Conservation (phyloP, 805 yeast genomes). For the Candida rishiriensis region DNA sequence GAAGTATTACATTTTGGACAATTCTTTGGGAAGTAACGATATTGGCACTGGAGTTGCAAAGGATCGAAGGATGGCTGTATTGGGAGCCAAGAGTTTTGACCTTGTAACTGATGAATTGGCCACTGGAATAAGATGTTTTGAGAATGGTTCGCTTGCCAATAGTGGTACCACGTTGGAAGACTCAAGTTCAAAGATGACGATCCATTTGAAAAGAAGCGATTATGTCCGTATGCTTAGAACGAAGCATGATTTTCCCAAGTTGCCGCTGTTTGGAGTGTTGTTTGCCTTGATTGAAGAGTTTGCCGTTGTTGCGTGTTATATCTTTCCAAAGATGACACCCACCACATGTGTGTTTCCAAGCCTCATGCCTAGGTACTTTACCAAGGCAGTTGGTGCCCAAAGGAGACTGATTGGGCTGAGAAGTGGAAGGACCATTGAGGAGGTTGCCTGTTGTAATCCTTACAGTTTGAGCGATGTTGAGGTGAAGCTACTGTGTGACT, state of each 20-base stretch:
- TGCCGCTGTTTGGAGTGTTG: constrained; percentile 55
- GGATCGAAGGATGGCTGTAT: constrained; percentile 14
- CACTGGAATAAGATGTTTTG: constrained; percentile 19
- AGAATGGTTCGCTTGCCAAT: constrained; percentile 15
- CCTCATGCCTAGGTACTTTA: constrained; percentile 38
- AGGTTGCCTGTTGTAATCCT: constrained; percentile 40
- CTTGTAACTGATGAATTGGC: constrained; percentile 22
- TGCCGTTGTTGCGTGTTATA: constrained; percentile 48
- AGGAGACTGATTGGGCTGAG: constrained; percentile 15
- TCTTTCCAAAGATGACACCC: constrained; percentile 56
- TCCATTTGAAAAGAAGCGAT: constrained; percentile 35
- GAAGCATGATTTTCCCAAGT: constrained; percentile 42
- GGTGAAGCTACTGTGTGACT: constrained; percentile 29
- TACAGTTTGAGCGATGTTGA: constrained; percentile 39
- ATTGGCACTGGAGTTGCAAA: constrained; percentile 22
- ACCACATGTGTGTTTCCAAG: constrained; percentile 56
- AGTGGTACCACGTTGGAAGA: constrained; percentile 7
- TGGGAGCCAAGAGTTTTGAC: constrained; percentile 11
- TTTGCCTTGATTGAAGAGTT: constrained; percentile 53
- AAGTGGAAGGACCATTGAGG: constrained; percentile 6
- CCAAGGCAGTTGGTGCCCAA: constrained; percentile 20
- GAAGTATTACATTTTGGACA: constrained; percentile 26
- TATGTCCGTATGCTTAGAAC: constrained; percentile 50
- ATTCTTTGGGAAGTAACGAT: constrained; percentile 21
- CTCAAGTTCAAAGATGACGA: constrained; percentile 5